Percentiles rank a stretch among this genome's conserved stretches.
phyloP scores from a whole-genome alignment of 2,329 filamentous ascomycete species.

The Harringtonia lauricola region DNA sequence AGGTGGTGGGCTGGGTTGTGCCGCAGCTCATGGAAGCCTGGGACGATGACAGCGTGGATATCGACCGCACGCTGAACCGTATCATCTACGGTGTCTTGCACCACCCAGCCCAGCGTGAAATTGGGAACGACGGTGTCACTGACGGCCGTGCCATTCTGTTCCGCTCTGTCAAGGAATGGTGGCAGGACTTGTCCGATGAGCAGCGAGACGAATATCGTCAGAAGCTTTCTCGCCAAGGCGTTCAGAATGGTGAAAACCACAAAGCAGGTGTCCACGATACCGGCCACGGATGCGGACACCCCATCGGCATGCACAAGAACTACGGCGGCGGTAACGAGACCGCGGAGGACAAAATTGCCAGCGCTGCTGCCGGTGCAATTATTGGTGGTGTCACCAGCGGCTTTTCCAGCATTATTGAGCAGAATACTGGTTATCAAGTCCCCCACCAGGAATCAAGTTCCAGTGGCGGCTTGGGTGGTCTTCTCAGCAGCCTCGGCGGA shows the following conservation, averaged over 20 bases:
- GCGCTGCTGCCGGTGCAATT: slow-evolving; percentile 43
- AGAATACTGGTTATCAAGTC: slow-evolving; percentile 33
- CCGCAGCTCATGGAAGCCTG: slow-evolving; percentile 82
- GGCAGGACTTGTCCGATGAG: slow-evolving; percentile 52
- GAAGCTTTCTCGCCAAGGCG: slow-evolving; percentile 69
- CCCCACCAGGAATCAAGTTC: slow-evolving; percentile 14
- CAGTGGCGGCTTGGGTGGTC: neutral
- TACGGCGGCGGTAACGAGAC: slow-evolving; percentile 34
- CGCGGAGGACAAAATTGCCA: slow-evolving; percentile 44
- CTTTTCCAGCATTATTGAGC: slow-evolving; percentile 33
- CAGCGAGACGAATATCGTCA: slow-evolving; percentile 57
- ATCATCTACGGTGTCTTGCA: slow-evolving; percentile 79
- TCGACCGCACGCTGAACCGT: slow-evolving; percentile 58
- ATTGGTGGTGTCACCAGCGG: slow-evolving; percentile 46
- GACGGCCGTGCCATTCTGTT: slow-evolving; percentile 74
- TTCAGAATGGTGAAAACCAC: slow-evolving; percentile 70
- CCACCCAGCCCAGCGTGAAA: slow-evolving; percentile 68
- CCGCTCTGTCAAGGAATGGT: slow-evolving; percentile 72
- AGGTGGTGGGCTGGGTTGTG: slow-evolving; percentile 73
- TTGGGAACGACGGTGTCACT: slow-evolving; percentile 56
- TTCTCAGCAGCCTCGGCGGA: slow-evolving; percentile 1
- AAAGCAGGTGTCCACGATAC: slow-evolving; percentile 74
- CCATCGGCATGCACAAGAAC: slow-evolving; percentile 66
- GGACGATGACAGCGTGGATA: slow-evolving; percentile 64
- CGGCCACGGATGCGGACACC: slow-evolving; percentile 72